Conservation (phyloP, 768 basidiomycete genomes). For the Naematelia aurantialba region DNA sequence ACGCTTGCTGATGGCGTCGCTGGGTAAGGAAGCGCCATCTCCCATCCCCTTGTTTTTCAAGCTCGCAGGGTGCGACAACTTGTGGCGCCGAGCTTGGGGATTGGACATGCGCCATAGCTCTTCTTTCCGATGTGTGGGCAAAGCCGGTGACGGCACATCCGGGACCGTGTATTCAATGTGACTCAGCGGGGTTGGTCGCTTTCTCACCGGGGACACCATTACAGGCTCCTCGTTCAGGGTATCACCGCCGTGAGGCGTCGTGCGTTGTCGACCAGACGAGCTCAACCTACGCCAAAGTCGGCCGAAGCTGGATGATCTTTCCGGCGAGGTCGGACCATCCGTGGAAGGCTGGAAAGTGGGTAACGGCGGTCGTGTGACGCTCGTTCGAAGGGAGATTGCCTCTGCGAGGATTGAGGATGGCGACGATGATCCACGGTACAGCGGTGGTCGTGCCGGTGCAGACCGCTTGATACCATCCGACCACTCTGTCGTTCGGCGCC, state of each 20-base stretch:
- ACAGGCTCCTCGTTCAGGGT: neutral
- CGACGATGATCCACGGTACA: neutral
- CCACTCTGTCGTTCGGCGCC: neutral
- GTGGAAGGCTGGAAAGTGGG: neutral
- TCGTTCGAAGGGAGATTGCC: neutral
- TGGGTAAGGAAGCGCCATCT: no score
- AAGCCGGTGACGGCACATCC: neutral
- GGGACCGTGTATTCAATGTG: neutral
- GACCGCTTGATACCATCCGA: neutral
- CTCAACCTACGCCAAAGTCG: slow-evolving; percentile 7
- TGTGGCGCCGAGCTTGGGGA: neutral
- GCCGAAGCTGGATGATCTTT: neutral
- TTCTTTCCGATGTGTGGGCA: neutral
- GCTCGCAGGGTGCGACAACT: neutral
- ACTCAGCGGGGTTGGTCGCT: neutral
- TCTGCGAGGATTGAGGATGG: neutral
- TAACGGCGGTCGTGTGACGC: neutral
- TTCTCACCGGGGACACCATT: neutral
- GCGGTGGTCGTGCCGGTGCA: neutral
- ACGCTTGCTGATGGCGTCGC: no score
- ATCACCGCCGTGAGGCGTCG: neutral
- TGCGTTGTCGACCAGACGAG: neutral
- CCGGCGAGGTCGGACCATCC: neutral
- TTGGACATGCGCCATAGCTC: neutral
- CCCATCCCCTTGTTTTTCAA: neutral